A percentile compares a stretch with the other conserved stretches of the same genome.
These are phyloP conservation scores for Psilocybe subaeruginosa DNA, from an alignment of 768 basidiomycete genomes.

Conservation along the genomic window DNA sequence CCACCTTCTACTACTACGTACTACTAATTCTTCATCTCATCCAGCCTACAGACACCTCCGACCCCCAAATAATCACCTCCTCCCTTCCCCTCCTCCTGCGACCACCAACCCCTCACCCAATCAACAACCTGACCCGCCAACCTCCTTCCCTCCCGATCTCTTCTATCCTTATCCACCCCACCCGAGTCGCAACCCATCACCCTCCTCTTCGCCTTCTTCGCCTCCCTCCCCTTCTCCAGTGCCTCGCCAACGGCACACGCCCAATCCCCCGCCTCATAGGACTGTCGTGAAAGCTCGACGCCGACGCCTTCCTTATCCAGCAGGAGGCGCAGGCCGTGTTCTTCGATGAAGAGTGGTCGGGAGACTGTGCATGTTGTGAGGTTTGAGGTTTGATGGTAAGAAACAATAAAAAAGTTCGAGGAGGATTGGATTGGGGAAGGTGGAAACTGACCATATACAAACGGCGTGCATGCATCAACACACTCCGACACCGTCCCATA, in stretches of 20 bases:
- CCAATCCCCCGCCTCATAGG: conserved; percentile 80
- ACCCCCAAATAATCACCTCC: no score
- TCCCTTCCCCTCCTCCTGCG: no score
- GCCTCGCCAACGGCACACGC: conserved; percentile 60
- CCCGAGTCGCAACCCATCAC: conserved; percentile 37
- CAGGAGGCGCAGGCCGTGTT: conserved; percentile 71
- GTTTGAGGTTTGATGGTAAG: no score
- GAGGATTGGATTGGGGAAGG: conserved; percentile 1
- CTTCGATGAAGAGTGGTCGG: conserved; percentile 80
- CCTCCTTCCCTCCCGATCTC: conserved; percentile 43
- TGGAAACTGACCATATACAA: conserved; percentile 63
- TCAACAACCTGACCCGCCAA: conserved; percentile 52
- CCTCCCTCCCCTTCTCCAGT: conserved; percentile 47
- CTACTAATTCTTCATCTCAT: no score
- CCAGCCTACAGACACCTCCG: no score
- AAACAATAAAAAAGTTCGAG: background rate
- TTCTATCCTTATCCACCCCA: conserved; percentile 39
- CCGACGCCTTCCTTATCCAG: conserved; percentile 69
- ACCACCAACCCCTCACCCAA: conserved; percentile 50
- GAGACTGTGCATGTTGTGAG: conserved; percentile 48
- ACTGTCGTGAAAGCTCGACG: conserved; percentile 63
- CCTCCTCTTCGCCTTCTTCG: conserved; percentile 50
- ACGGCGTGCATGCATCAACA: conserved; percentile 75
- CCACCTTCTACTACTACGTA: no score
- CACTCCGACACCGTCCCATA: conserved; percentile 85